Evolutionary conservation across 2,329 filamentous ascomycete genomes (phyloP), one percentile per base, ranked within the genome.

Genomic region (Phaeosphaeriaceae sp.): DNA sequence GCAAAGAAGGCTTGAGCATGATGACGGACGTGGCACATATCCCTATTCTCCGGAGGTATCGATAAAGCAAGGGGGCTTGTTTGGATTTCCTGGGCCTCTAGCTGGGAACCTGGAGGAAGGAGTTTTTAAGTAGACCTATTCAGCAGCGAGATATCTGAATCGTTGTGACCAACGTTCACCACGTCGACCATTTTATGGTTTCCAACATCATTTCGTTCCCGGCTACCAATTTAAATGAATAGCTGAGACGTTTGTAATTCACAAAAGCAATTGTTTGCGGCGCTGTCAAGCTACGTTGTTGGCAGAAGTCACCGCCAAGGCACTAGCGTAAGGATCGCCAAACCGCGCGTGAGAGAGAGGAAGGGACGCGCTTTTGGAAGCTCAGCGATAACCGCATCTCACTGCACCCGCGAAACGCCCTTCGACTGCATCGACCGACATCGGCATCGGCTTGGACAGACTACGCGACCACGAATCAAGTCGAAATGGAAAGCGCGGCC

Each of bases 401-500:
- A 68, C 70, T 76, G 74, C 75, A 76, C 66, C 70, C 61, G 60
- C 72, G 56, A 69, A 65, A 63, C 59, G 64, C 68, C 54, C 43
- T 53, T 24, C 64, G 54, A 49, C 57, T 55, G 58, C 59, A 53
- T 53, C 52, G 30, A 55, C 52, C 60, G 48, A 28, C 56, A 50
- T 60, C 48, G 52, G 56, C 49, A 59, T 47, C 55, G 40, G 42
- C 61, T 74, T 63, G 60, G 63, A 66, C 49, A 66, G 55, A 57
- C 64, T 61, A 71, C 72, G 76, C 76, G 75, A 78, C 67, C 52
- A 56, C 67, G 61, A 66, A 65, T 60, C 32, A 48, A 48, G 58
- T 53, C 58, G 62, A 67, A 65, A 79, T 81, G 79, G 79, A 81
- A 65, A 79, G 77, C 67, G 77, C 76, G 63, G 74, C 80, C 64